Evolutionary conservation across 2,329 filamentous ascomycete genomes (phyloP), one percentile per base, ranked within the genome.

Genomic region (Calonectria pseudoreteaudii): DNA sequence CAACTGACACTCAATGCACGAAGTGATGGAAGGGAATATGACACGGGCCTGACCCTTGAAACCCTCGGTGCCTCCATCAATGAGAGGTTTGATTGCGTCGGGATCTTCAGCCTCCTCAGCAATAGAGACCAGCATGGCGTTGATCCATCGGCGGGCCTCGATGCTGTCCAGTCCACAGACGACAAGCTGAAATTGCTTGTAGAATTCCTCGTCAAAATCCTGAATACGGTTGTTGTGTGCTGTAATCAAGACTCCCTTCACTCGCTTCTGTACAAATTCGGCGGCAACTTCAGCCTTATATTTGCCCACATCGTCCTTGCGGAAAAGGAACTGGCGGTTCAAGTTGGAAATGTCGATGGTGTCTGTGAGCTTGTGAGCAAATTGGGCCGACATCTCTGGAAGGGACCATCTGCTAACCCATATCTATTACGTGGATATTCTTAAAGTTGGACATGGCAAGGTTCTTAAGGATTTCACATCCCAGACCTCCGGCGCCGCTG

Each of bases 291-390:
- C 95, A 65, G 97, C 97, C 86, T 99, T 99, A 79, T 91, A 94
- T 81, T 95, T 96, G 47, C 97, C 97, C 34, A 99, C 96, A 83
- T 99, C 97, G 74, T 92, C 89, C 80, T 96, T 91, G 28, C 97
- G 94, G 86, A 99, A 99, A 73, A 99, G 91, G 82, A 99, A 99
- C 81, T 99, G 97, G 52, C 97, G 94, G 85, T 99, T 99, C 28
- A 99, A 90, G 84, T 99, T 99, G 66, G 96, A 98, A 74, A 99
- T 96, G 82, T 99, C 97, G 84, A 99, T 99, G 1, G 96, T 99
- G 85, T 99, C 95, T 95, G 78, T 56, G 53, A 56, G 2, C 30
- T 34, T 66, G 49, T 75, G 66, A 79, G 77, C 65, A 20, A 47
- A 56, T 70, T 70, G 36, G 36, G 10, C 50, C 38, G 44, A 47